phyloP scores from a whole-genome alignment of 495 filamentous ascomycete species.

The Cercophora sp. region DNA sequence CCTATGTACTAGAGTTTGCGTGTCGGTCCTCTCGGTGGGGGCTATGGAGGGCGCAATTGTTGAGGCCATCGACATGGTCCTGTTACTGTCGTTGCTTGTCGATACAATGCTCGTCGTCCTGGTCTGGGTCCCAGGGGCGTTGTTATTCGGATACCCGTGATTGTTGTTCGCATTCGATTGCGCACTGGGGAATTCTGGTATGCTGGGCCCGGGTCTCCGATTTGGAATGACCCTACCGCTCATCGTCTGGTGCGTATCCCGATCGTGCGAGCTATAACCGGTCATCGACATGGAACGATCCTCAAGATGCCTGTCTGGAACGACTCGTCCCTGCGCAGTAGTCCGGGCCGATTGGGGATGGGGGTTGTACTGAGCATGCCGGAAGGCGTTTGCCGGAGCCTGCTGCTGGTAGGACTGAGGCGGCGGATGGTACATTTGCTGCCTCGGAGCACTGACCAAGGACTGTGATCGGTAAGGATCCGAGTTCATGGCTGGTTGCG shows the following conservation, averaged over 20 bases:
- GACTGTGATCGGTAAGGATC: constrained; percentile 88
- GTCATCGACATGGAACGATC: constrained; percentile 96
- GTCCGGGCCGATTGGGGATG: constrained; percentile 57
- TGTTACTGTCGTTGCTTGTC: constrained; percentile 38
- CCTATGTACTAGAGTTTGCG: constrained; percentile 40
- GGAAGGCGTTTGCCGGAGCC: constrained; percentile 66
- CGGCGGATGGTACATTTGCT: constrained; percentile 60
- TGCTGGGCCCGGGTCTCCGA: constrained; percentile 32
- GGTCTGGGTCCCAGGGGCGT: constrained; percentile 39
- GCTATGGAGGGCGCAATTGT: constrained; percentile 41
- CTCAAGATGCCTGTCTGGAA: constrained; percentile 80
- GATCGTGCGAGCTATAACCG: constrained; percentile 68
- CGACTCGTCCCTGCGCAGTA: constrained; percentile 81
- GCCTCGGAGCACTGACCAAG: constrained; percentile 70
- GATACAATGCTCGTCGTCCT: constrained; percentile 53
- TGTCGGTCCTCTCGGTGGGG: constrained; percentile 30
- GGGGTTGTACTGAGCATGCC: constrained; percentile 65
- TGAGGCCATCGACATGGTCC: constrained; percentile 88
- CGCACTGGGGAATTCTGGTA: too few species aligned
- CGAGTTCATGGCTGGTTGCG: constrained; percentile 69
- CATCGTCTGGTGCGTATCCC: constrained; percentile 80
- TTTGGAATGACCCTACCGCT: constrained; percentile 84
- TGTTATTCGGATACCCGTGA: constrained; percentile 22
- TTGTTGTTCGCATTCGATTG: too few species aligned
- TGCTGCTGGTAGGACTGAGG: constrained; percentile 64